Evolutionary conservation across 2,329 filamentous ascomycete genomes (phyloP).

Genomic region (Fusarium decemcellulare): DNA sequence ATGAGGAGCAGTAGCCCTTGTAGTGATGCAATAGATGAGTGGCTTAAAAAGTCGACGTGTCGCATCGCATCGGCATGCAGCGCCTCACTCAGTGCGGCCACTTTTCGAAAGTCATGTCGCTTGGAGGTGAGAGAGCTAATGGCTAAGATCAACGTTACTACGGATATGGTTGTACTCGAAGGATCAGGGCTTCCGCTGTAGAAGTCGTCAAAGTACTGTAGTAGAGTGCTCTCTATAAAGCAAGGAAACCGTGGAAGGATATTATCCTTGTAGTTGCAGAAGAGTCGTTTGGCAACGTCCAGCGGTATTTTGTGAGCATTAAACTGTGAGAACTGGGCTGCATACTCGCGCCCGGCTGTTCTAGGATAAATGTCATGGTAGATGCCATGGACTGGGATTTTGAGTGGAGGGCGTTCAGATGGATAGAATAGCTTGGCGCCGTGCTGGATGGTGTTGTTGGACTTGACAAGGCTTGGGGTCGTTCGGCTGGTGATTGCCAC

Average conservation of each 20-base stretch:
- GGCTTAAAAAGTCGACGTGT: background rate
- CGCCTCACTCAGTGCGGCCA: background rate
- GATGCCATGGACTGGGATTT: background rate
- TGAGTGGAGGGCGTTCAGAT: background rate
- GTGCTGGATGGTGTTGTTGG: background rate
- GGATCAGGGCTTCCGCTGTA: background rate
- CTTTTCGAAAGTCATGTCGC: background rate
- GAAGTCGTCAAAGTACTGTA: background rate
- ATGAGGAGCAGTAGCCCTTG: slow-evolving; percentile 32
- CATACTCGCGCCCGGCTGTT: background rate
- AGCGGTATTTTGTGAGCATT: background rate
- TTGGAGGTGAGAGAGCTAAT: background rate
- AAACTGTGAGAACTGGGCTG: background rate
- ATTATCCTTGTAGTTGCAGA: background rate
- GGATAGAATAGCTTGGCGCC: background rate
- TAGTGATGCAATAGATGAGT: background rate
- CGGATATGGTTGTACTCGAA: background rate
- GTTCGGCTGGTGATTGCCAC: background rate
- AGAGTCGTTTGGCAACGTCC: background rate
- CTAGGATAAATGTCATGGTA: background rate
- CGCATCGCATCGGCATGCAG: background rate
- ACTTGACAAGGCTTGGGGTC: background rate
- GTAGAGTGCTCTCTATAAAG: background rate
- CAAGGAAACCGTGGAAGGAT: background rate
- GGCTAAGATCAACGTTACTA: background rate